phyloP scores from a whole-genome alignment of 2,329 filamentous ascomycete genomes.

The Trichoderma endophyticum region DNA sequence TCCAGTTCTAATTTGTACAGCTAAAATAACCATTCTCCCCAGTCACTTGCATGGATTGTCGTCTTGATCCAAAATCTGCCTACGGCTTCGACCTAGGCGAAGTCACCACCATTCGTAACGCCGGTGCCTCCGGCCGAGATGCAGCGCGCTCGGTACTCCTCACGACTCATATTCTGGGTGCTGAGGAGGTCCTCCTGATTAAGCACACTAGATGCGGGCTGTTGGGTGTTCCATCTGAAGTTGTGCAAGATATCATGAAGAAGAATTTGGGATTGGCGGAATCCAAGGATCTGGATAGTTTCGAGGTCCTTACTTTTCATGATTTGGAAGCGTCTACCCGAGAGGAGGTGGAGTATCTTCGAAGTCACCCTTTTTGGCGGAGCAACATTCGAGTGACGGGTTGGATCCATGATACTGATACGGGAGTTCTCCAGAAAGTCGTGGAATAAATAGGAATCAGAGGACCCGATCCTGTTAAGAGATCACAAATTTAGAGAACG shows the following conservation, averaged over 20 bases:
- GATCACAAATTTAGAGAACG: background rate
- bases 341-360: slow-evolving; percentile 4
- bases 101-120: slow-evolving; percentile 1
- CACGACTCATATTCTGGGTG: background rate
- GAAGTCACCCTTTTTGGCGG: background rate
- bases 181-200: background rate
- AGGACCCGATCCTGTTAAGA: background rate
- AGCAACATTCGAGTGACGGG: background rate
- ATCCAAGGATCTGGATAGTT: background rate
- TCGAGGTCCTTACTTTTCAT: background rate
- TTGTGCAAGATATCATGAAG: background rate
- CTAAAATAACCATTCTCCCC: background rate
- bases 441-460: background rate
- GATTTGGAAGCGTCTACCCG: background rate
- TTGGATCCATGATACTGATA: slow-evolving; percentile 5
- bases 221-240: background rate
- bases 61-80: background rate
- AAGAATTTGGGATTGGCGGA: background rate
- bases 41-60: slow-evolving; percentile 10
- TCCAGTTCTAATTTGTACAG: background rate
- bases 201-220: background rate
- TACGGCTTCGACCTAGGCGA: background rate
- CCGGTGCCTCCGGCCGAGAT: background rate
- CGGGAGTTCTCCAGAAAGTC: background rate
- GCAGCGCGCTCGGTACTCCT: background rate